A percentile compares a stretch with the other conserved stretches of the same genome.
Evolutionary conservation across 805 yeast genomes (phyloP).

Genomic region (Ogataea nonfermentans): DNA sequence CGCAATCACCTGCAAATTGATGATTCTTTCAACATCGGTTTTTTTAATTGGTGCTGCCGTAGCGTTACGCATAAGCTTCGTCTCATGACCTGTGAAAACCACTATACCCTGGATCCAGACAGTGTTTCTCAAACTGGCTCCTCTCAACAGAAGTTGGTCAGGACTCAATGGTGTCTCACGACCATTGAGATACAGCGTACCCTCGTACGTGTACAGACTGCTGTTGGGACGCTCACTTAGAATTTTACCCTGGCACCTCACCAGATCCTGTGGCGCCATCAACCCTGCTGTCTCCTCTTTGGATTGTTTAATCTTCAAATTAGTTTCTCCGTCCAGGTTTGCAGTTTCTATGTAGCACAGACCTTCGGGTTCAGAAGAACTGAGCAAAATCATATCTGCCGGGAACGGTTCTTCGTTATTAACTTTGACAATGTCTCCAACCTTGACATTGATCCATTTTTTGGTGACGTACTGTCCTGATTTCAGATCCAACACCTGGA

Average conservation of each 20-base stretch:
- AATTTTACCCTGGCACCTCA: conserved; percentile 55
- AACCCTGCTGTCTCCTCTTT: conserved; percentile 70
- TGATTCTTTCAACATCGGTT: conserved; percentile 94
- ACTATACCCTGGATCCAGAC: conserved; percentile 94
- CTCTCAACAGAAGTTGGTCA: conserved; percentile 88
- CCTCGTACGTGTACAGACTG: conserved; percentile 92
- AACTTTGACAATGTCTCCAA: conserved; percentile 88
- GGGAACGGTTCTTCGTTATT: conserved; percentile 89
- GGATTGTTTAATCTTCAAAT: conserved; percentile 91
- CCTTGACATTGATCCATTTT: conserved; percentile 84
- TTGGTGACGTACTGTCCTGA: conserved; percentile 62
- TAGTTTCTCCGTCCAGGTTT: conserved; percentile 96
- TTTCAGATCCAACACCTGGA: conserved; percentile 57
- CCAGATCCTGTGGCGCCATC: conserved; percentile 62
- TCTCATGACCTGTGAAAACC: conserved; percentile 96
- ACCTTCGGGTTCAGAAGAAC: conserved; percentile 98
- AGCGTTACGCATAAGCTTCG: conserved; percentile 97
- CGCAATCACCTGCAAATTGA: conserved; percentile 87
- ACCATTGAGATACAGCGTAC: conserved; percentile 64
- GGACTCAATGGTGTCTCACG: conserved; percentile 73
- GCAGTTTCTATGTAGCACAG: conserved; percentile 97
- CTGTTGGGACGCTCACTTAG: conserved; percentile 92
- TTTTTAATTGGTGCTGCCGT: conserved; percentile 97
- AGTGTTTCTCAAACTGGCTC: conserved; percentile 93
- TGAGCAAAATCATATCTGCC: conserved; percentile 80